phyloP scores from a whole-genome alignment of 2,329 filamentous ascomycete species.

The Neobulgaria alba region DNA sequence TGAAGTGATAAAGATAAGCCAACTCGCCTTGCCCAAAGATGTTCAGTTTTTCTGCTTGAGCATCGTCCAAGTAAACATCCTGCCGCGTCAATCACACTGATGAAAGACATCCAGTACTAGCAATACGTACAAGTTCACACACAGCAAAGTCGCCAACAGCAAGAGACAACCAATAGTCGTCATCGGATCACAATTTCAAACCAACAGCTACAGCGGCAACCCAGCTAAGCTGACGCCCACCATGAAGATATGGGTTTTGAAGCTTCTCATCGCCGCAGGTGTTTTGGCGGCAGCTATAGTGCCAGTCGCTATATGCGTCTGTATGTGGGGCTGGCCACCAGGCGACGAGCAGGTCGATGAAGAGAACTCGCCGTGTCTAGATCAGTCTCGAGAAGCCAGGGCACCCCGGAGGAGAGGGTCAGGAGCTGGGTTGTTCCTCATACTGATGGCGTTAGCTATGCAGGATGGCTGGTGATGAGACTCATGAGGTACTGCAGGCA shows the following conservation, averaged over 20 bases:
- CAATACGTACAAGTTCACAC: constrained; percentile 8
- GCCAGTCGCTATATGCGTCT: constrained; percentile 3
- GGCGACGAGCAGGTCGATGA: constrained; percentile 8
- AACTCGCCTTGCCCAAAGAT: constrained; percentile 8
- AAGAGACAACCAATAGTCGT: constrained; percentile 8
- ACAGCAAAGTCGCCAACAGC: constrained; percentile 11
- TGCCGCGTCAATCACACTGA: constrained; percentile 9
- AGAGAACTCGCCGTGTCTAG: constrained; percentile 10
- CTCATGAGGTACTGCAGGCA: constrained; percentile 9
- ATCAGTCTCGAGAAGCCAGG: constrained; percentile 10
- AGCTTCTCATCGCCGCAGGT: constrained; percentile 7
- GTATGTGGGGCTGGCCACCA: constrained; percentile 2
- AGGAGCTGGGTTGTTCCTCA: constrained; percentile 3
- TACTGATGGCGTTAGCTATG: constrained; percentile 3
- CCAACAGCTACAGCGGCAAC: constrained; percentile 6
- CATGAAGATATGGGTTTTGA: constrained; percentile 7
- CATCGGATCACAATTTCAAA: constrained; percentile 9
- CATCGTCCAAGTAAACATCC: constrained; percentile 10
- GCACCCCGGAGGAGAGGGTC: constrained; percentile 5
- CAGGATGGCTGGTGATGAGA: constrained; percentile 8
- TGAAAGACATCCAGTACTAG: constrained; percentile 8
- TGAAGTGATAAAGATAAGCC: constrained; percentile 6
- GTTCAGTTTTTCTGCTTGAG: constrained; percentile 8
- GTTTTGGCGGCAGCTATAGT: constrained; percentile 7
- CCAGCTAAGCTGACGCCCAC: constrained; percentile 7